phyloP scores from a whole-genome alignment of 768 basidiomycete genomes.

The Xerocomus potaroensis region DNA sequence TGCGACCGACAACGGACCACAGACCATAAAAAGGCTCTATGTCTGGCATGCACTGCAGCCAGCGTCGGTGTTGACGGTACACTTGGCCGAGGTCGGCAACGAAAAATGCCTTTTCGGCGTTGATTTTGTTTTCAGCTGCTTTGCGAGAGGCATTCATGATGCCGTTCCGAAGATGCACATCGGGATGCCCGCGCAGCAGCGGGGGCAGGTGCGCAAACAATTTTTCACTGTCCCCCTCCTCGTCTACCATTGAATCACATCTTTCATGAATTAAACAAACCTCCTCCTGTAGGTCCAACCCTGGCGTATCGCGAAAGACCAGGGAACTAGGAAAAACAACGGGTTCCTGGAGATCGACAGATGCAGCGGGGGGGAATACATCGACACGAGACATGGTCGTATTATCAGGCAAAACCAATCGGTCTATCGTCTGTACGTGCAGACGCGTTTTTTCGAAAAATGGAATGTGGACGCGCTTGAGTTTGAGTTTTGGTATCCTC shows the following conservation, averaged over 20 bases:
- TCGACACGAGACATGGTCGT: slow-evolving; percentile 56
- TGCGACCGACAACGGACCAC: slow-evolving; percentile 26
- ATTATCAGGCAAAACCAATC: slow-evolving; percentile 22
- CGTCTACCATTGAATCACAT: slow-evolving; percentile 39
- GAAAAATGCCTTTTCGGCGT: slow-evolving; percentile 94
- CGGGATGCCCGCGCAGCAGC: slow-evolving; percentile 63
- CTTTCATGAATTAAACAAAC: slow-evolving; percentile 37
- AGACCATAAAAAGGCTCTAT: slow-evolving; percentile 94
- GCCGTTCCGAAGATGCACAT: slow-evolving; percentile 72
- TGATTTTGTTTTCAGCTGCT: slow-evolving; percentile 49
- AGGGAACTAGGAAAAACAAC: slow-evolving; percentile 28
- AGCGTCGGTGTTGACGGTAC: slow-evolving; percentile 79
- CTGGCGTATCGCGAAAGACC: slow-evolving; percentile 22
- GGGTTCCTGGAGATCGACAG: slow-evolving; percentile 28
- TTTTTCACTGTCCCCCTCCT: slow-evolving; percentile 34
- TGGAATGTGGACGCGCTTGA: slow-evolving; percentile 21
- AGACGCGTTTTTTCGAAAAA: slow-evolving; percentile 25
- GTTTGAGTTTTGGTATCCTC: slow-evolving; percentile 34
- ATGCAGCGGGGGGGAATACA: slow-evolving; percentile 35
- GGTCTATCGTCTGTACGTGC: slow-evolving; percentile 26
- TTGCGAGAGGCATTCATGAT: slow-evolving; percentile 60
- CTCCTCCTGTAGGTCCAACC: slow-evolving; percentile 7
- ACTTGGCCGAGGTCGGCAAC: slow-evolving; percentile 91
- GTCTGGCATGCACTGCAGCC: slow-evolving; percentile 71
- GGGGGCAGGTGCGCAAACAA: slow-evolving; percentile 64